These are phyloP conservation scores for Coemansia erecta DNA, from an alignment of 192 early-diverging fungal species.

Conservation along the genomic window DNA sequence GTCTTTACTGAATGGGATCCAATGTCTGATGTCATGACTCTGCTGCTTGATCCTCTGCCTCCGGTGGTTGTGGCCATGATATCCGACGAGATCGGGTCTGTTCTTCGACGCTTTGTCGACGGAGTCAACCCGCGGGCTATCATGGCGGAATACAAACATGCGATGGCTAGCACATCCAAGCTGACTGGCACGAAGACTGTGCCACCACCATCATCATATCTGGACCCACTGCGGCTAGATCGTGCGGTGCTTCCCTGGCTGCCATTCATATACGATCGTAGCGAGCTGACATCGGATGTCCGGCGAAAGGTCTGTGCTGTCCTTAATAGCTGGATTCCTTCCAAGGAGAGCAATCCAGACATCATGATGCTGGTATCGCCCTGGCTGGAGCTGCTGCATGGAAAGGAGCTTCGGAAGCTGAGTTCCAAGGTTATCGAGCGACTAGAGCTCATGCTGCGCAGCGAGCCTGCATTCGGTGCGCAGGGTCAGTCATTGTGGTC, in stretches of 20 bases:
- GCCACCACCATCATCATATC: not conserved
- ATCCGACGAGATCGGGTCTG: conserved; percentile 16
- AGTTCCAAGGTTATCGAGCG: conserved; percentile 17
- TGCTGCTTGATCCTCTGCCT: conserved; percentile 20
- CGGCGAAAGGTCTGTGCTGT: conserved; percentile 44
- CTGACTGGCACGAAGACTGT: too few relatives aligned
- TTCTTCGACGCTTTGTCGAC: conserved; percentile 24
- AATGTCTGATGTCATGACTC: conserved; percentile 19
- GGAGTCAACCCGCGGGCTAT: conserved; percentile 19
- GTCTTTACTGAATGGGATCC: conserved; percentile 41
- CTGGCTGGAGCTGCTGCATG: conserved; percentile 33
- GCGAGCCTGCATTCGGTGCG: conserved; percentile 25
- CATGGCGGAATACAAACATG: conserved; percentile 11
- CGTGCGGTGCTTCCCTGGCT: conserved; percentile 41
- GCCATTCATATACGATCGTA: conserved; percentile 29
- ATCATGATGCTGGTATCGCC: conserved; percentile 23
- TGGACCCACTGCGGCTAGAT: conserved; percentile 26
- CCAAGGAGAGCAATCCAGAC: conserved; percentile 25
- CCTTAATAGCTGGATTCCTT: conserved; percentile 33
- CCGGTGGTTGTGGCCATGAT: conserved; percentile 5
- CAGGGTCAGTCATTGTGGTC: conserved; percentile 35
- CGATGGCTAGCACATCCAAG: too few relatives aligned
- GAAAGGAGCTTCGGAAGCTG: conserved; percentile 27
- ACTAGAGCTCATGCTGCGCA: conserved; percentile 24
- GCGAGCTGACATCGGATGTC: conserved; percentile 29